Evolutionary conservation across 768 basidiomycete species (phyloP).

Genomic region (Lactarius sp.): DNA sequence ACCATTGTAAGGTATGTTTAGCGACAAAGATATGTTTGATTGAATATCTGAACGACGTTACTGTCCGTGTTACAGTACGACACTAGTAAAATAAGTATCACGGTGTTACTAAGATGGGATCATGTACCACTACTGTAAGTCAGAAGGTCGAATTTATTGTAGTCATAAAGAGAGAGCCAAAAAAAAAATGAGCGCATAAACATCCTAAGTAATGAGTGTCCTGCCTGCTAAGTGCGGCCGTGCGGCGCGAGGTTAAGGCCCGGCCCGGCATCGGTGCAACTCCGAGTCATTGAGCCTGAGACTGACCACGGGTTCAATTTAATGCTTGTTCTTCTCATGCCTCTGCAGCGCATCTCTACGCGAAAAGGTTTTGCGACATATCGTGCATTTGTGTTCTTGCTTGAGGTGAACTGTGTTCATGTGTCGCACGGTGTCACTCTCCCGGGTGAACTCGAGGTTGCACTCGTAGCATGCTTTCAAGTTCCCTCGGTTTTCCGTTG

Average conservation of each 20-base stretch:
- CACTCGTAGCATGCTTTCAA: not conserved
- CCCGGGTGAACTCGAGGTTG: not conserved
- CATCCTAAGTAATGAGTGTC: too few species aligned
- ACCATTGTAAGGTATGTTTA: not conserved
- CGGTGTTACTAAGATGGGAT: not conserved
- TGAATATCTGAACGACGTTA: not conserved
- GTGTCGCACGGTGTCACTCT: not conserved
- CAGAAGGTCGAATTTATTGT: not conserved
- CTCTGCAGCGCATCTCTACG: not conserved
- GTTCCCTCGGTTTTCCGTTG: not conserved
- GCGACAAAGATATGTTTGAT: not conserved
- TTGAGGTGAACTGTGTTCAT: not conserved
- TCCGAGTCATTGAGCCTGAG: too few species aligned
- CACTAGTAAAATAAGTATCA: not conserved
- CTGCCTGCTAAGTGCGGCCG: too few species aligned
- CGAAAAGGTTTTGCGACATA: not conserved
- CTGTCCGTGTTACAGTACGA: not conserved
- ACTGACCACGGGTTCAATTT: not conserved
- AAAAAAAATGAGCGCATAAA: too few species aligned
- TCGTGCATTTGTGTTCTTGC: not conserved
- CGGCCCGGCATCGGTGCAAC: too few species aligned
- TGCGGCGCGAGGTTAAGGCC: too few species aligned
- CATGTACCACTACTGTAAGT: not conserved
- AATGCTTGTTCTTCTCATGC: not conserved
- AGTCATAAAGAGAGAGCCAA: not conserved